These are phyloP conservation scores for Chaetomidium leptoderma DNA, from an alignment of 495 filamentous ascomycete species.

Conservation along the genomic window DNA sequence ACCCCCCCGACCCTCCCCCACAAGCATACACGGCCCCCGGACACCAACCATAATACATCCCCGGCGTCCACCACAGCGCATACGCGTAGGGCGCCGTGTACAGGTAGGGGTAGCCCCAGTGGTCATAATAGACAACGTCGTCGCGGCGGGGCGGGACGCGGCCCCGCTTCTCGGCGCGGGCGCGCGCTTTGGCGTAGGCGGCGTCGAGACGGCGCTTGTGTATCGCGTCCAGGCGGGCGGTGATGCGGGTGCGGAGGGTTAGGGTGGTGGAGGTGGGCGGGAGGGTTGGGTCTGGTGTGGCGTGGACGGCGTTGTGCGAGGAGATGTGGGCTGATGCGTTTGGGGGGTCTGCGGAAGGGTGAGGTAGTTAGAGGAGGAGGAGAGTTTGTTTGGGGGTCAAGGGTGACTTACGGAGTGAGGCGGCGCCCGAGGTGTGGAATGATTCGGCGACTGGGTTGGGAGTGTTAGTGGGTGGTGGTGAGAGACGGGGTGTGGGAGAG, in stretches of 20 bases:
- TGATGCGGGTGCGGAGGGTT: conserved; percentile 32
- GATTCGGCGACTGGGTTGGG: conserved; percentile 45
- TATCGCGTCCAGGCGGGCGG: conserved; percentile 45
- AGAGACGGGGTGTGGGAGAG: not conserved
- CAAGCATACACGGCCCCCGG: conserved; percentile 34
- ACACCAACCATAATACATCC: conserved; percentile 33
- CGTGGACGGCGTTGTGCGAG: conserved; percentile 55
- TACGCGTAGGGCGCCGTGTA: conserved; percentile 38
- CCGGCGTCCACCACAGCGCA: conserved; percentile 31
- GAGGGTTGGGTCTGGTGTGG: conserved; percentile 15
- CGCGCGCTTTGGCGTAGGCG: conserved; percentile 58
- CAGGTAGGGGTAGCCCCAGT: conserved; percentile 51
- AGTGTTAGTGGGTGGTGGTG: conserved; percentile 25
- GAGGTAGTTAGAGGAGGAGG: not conserved
- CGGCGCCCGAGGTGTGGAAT: conserved; percentile 52
- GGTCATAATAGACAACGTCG: conserved; percentile 44
- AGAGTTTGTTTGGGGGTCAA: not conserved
- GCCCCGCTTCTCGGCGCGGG: conserved; percentile 59
- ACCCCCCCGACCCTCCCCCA: conserved; percentile 16
- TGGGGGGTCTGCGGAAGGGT: not conserved
- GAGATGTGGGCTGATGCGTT: conserved; percentile 65
- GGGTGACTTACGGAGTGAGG: conserved; percentile 34
- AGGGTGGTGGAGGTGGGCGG: conserved; percentile 40
- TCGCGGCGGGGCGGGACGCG: conserved; percentile 47
- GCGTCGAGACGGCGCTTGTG: conserved; percentile 52